phyloP scores from a whole-genome alignment of 1,139 yeast species.

The Oligophagozyma castellii region DNA sequence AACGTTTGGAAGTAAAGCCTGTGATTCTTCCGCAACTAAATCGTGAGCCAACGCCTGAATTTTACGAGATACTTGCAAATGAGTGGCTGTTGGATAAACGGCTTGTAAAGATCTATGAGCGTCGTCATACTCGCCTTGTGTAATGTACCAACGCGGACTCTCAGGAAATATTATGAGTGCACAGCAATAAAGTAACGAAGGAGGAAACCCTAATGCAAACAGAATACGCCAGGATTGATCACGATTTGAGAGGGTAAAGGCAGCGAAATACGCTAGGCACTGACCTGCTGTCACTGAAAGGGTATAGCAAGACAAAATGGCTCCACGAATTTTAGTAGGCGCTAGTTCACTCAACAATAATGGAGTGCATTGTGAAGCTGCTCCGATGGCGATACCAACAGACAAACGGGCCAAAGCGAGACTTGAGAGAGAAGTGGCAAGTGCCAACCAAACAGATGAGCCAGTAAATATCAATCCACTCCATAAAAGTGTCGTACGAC shows the following conservation, averaged over 20 bases:
- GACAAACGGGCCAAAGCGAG: conserved; percentile 27
- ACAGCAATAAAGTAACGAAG: conserved; percentile 28
- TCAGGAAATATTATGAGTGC: conserved; percentile 38
- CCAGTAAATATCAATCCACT: conserved; percentile 28
- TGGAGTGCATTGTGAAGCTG: conserved; percentile 32
- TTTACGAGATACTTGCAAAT: conserved; percentile 21
- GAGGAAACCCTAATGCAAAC: conserved; percentile 29
- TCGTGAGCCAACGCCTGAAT: conserved; percentile 22
- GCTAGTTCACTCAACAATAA: conserved; percentile 31
- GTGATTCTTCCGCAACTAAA: no score
- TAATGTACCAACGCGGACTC: conserved; percentile 42
- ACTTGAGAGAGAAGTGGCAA: conserved; percentile 18
- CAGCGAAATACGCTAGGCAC: conserved; percentile 29
- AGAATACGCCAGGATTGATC: conserved; percentile 31
- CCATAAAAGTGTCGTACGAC: conserved; percentile 26
- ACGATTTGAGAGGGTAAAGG: conserved; percentile 17
- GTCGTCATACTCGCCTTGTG: conserved; percentile 26
- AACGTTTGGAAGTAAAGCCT: no score
- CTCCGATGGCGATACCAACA: conserved; percentile 33
- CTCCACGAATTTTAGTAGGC: conserved; percentile 29
- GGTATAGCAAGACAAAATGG: conserved; percentile 29
- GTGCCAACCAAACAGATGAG: conserved; percentile 28
- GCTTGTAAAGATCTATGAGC: conserved; percentile 28
- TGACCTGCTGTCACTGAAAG: conserved; percentile 35
- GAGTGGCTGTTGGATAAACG: conserved; percentile 28